Conservation (phyloP, 2,329 filamentous ascomycete genomes). For the Thielaviopsis cerberus region DNA sequence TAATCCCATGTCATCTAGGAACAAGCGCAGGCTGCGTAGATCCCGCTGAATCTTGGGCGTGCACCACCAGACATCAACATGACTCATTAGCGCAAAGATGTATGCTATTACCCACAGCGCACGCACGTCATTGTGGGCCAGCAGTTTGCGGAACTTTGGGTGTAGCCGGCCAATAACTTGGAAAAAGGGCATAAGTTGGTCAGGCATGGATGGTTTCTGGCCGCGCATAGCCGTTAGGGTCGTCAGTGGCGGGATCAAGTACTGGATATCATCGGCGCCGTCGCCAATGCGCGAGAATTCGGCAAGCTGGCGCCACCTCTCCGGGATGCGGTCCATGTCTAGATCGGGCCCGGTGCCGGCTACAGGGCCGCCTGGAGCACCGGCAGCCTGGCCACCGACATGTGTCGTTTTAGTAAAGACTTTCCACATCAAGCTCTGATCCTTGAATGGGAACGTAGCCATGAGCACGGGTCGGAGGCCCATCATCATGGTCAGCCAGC, state of each 20-base stretch:
- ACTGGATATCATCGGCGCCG: conserved; percentile 11
- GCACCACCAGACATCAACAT: conserved; percentile 15
- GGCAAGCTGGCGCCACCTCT: conserved; percentile 12
- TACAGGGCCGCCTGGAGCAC: conserved; percentile 11
- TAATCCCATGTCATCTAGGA: conserved; percentile 12
- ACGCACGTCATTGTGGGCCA: conserved; percentile 13
- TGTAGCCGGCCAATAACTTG: conserved; percentile 14
- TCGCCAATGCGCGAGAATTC: conserved; percentile 5
- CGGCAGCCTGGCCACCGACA: conserved; percentile 9
- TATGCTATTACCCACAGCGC: conserved; percentile 16
- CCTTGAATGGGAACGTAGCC: conserved; percentile 13
- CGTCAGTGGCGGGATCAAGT: conserved; percentile 11
- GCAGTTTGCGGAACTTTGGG: conserved; percentile 12
- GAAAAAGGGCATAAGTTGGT: conserved; percentile 14
- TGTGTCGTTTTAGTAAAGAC: conserved; percentile 11
- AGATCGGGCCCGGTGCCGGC: conserved; percentile 9
- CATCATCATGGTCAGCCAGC: conserved; percentile 15
- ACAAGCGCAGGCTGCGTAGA: conserved; percentile 13
- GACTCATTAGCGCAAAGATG: conserved; percentile 15
- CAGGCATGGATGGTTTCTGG: conserved; percentile 1
- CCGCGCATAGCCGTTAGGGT: conserved; percentile 8
- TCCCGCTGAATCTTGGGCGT: conserved; percentile 12
- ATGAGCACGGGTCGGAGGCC: conserved; percentile 14
- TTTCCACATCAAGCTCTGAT: conserved; percentile 13
- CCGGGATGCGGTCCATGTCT: conserved; percentile 12